Evolutionary conservation across 257 asterid species (phyloP), one percentile per base, ranked within the genome.

Genomic region (Echites panduratus): DNA sequence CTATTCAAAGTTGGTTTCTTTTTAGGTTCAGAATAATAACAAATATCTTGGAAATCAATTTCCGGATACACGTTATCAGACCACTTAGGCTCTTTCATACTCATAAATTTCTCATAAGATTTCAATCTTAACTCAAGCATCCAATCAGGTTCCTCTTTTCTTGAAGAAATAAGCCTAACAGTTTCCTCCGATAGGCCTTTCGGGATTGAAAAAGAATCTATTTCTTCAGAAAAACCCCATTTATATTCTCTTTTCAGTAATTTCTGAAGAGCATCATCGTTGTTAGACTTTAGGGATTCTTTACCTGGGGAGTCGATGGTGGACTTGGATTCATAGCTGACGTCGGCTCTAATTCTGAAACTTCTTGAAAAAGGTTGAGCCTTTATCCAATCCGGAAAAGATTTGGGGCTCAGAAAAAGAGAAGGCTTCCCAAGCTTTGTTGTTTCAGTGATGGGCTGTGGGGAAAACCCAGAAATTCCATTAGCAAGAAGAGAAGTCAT

Each of bases 11-110:
- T 84, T 2, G 97, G 96, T 73, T 95, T 95, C 84, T 90, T 84
- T 86, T 85, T 90, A 20, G 99, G 99, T 73, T 86, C 98, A 0
- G 99, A 95, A 77, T 90, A 95, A 76, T 91, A 95, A 74, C 92
- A 86, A 2, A 90, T 65, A 67, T 85, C 76, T 63, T 95, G 98
- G 71, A 95, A 92, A 90, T 90, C 80, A 47, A 95, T 85, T 26
- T 57, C 79, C 1, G 96, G 94, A 79, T 95, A 95, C 79, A 49
- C 78, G 84, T 90, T 90, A 73, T 90, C 98, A 41, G 99, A 90
- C 99, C 99, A 95, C 0, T 85, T 65, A 63, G 99, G 98, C 79
- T 95, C 99, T 68, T 82, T 87, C 96, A 85, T 90, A 0, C 72
- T 86, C 38, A 80, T 1, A 64, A 92, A 95, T 78, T 82, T 95